Evolutionary conservation across 108 stramenopile genomes (phyloP).

Genomic region (Cyclotella sp.): DNA sequence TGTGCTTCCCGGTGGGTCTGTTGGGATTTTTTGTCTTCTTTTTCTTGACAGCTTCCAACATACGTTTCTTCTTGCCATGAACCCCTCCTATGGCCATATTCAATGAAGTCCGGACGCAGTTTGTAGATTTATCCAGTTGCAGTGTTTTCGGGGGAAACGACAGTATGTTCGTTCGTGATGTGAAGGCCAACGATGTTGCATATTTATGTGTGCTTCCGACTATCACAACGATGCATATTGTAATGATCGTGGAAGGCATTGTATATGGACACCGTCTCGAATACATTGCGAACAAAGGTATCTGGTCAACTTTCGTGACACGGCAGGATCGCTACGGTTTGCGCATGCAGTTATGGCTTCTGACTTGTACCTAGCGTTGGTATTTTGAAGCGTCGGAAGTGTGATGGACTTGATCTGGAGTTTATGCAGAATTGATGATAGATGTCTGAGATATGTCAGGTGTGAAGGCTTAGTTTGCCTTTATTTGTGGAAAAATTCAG

Average conservation of each 20-base stretch:
- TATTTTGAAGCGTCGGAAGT: no score
- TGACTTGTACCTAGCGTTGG: no score
- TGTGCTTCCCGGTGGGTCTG: constrained; percentile 35
- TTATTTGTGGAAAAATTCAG: no score
- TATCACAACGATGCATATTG: neutral
- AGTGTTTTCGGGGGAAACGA: constrained; percentile 2
- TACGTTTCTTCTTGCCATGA: constrained; percentile 46
- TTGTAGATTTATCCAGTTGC: constrained; percentile 8
- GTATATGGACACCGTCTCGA: neutral
- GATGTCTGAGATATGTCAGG: no score
- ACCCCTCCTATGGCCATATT: constrained; percentile 48
- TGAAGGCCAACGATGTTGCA: neutral
- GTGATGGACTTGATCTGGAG: no score
- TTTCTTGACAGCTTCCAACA: constrained; percentile 38
- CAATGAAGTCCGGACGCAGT: constrained; percentile 5
- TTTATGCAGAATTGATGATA: no score
- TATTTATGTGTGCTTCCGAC: neutral
- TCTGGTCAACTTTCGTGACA: no score
- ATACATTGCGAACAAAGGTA: neutral
- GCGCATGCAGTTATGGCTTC: no score
- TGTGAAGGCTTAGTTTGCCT: no score
- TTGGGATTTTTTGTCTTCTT: constrained; percentile 40
- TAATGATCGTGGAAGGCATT: neutral
- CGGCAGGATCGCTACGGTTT: no score
- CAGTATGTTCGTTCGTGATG: neutral